These are phyloP conservation scores for Starmerella bombi DNA, from an alignment of 805 yeast species.

Conservation along the genomic window DNA sequence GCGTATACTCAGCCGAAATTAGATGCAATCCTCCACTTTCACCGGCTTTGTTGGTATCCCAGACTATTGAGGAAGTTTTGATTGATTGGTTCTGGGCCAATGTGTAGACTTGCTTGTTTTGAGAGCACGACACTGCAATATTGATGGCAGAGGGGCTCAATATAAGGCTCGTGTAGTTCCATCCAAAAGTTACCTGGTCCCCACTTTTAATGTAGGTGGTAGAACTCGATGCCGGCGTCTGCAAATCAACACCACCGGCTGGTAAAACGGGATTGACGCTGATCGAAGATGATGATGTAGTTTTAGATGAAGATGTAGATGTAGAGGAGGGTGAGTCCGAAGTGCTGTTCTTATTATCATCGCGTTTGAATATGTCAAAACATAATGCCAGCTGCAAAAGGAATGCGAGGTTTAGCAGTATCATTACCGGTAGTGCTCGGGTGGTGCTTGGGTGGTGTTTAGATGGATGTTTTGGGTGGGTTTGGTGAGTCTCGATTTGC, in stretches of 20 bases:
- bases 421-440: too few relatives aligned
- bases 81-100: conserved; percentile 27
- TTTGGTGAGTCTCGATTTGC: too few relatives aligned
- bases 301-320: conserved; percentile 4
- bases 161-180: conserved; percentile 29
- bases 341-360: neutral
- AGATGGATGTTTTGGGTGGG: too few relatives aligned
- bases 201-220: conserved; percentile 30
- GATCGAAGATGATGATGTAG: conserved; percentile 4
- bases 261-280: conserved; percentile 27
- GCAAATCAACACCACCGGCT: conserved; percentile 28
- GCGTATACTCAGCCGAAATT: conserved; percentile 29
- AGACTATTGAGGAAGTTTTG: conserved; percentile 23
- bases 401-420: too few relatives aligned
- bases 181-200: conserved; percentile 29
- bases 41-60: conserved; percentile 29
- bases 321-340: neutral
- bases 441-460: too few relatives aligned
- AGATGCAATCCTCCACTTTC: conserved; percentile 20
- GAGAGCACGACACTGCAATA: conserved; percentile 29
- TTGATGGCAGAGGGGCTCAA: conserved; percentile 30
- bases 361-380: neutral
- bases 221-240: conserved; percentile 27
- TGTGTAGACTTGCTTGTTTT: conserved; percentile 29
- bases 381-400: neutral